A percentile compares a stretch with the other conserved stretches of the same genome.
phyloP scores from a whole-genome alignment of 768 basidiomycete species.

The Filobasidium wieringae region DNA sequence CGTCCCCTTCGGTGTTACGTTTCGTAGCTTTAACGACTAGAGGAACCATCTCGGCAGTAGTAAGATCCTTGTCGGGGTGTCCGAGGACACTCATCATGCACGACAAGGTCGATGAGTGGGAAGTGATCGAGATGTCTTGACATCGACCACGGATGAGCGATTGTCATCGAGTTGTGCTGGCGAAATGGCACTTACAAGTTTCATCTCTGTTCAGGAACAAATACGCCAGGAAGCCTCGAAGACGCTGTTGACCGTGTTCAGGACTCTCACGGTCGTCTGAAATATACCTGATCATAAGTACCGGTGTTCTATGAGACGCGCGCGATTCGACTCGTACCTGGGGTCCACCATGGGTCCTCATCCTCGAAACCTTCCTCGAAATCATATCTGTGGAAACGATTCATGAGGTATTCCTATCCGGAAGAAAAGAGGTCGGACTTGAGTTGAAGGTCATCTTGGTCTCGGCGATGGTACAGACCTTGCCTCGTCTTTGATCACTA shows the following conservation, averaged over 20 bases:
- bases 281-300: background rate
- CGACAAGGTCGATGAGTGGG: slow-evolving; percentile 30
- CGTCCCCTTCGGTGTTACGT: too few relatives aligned
- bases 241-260: slow-evolving; percentile 25
- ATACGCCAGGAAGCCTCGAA: slow-evolving; percentile 24
- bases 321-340: slow-evolving; percentile 1
- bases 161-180: background rate
- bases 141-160: background rate
- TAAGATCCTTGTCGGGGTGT: slow-evolving; percentile 28
- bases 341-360: slow-evolving; percentile 31
- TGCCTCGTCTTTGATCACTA: slow-evolving; percentile 29
- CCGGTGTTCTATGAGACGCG: background rate
- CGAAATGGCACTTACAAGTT: slow-evolving; percentile 28
- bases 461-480: slow-evolving; percentile 16
- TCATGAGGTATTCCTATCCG: slow-evolving; percentile 19
- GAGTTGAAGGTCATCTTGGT: background rate
- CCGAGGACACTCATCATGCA: slow-evolving; percentile 29
- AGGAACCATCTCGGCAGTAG: slow-evolving; percentile 37
- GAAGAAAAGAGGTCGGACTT: too few relatives aligned
- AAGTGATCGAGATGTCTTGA: slow-evolving; percentile 35
- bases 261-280: slow-evolving; percentile 30
- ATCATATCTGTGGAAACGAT: slow-evolving; percentile 27
- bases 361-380: slow-evolving; percentile 31
- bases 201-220: slow-evolving; percentile 27
- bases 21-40: slow-evolving; percentile 33